A percentile compares a stretch with the other conserved stretches of the same genome.
Evolutionary conservation across 495 filamentous ascomycete genomes (phyloP).

Genomic region (Penicillium taxi): DNA sequence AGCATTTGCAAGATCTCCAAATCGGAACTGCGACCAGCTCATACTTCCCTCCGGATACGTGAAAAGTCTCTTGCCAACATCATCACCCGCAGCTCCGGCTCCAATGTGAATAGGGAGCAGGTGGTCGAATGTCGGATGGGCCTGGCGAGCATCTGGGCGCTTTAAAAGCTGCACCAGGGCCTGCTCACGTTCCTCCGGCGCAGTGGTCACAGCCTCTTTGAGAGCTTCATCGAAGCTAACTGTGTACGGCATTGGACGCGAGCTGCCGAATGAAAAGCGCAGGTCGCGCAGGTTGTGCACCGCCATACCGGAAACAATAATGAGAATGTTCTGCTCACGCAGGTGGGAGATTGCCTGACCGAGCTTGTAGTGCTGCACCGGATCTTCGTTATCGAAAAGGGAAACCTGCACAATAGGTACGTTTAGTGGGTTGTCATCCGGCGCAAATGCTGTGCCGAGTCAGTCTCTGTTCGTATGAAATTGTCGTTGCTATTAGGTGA

Average conservation of each 20-base stretch:
- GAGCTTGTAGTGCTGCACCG: conserved; percentile 60
- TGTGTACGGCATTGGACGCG: conserved; percentile 54
- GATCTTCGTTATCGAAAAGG: conserved; percentile 61
- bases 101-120: conserved; percentile 70
- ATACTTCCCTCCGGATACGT: conserved; percentile 58
- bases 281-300: conserved; percentile 77
- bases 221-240: conserved; percentile 71
- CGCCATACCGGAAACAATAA: conserved; percentile 78
- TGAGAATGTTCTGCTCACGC: conserved; percentile 62
- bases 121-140: conserved; percentile 78
- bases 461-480: neutral
- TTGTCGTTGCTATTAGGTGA: conserved; percentile 13
- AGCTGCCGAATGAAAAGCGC: conserved; percentile 36
- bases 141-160: conserved; percentile 60
- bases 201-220: conserved; percentile 54
- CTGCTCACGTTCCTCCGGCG: conserved; percentile 48
- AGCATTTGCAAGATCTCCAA: conserved; percentile 48
- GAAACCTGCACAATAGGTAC: conserved; percentile 78
- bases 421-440: conserved; percentile 63
- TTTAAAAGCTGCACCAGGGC: conserved; percentile 53
- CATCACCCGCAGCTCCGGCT: conserved; percentile 60
- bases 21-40: conserved; percentile 70
- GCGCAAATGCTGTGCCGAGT: conserved; percentile 50
- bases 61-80: conserved; percentile 55
- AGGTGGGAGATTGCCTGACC: conserved; percentile 61